These are phyloP conservation scores for Leonotis leonurus DNA, from an alignment of 257 asterid genomes.

Conservation along the genomic window DNA sequence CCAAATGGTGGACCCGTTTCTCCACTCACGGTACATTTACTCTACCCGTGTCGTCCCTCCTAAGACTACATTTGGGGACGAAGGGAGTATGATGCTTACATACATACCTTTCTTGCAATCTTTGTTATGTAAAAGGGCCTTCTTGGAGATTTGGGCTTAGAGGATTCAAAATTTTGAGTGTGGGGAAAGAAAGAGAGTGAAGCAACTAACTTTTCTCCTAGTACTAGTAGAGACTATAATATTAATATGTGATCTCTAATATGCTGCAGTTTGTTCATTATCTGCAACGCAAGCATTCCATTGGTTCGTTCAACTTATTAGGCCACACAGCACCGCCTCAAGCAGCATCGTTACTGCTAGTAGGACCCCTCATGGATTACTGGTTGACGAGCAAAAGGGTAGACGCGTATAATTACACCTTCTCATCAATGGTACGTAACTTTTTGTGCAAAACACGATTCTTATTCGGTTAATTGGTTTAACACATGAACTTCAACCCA, in stretches of 20 bases:
- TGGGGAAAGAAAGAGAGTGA: too few relatives aligned
- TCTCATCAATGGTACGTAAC: conserved; percentile 40
- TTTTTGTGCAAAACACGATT: neutral
- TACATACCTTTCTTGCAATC: neutral
- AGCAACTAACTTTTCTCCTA: too few relatives aligned
- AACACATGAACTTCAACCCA: too few relatives aligned
- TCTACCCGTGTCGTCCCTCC: too few relatives aligned
- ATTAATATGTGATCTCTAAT: too few relatives aligned
- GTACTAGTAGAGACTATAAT: too few relatives aligned
- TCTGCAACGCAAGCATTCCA: conserved; percentile 68
- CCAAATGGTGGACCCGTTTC: too few relatives aligned
- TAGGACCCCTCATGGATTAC: conserved; percentile 63
- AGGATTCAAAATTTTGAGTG: too few relatives aligned
- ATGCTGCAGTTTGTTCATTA: conserved; percentile 61
- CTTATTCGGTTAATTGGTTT: too few relatives aligned
- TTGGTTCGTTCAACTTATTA: conserved; percentile 71
- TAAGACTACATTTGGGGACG: too few relatives aligned
- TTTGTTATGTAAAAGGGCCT: neutral
- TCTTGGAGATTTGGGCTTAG: neutral
- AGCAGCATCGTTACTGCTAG: conserved; percentile 58
- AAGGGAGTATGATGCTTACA: too few relatives aligned
- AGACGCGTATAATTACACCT: conserved; percentile 45
- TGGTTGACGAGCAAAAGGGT: conserved; percentile 63
- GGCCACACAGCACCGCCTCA: conserved; percentile 90
- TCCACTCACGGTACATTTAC: too few relatives aligned